These are phyloP conservation scores for Globisporangium abappressorium DNA, from an alignment of 352 stramenopile species.

Conservation along the genomic window DNA sequence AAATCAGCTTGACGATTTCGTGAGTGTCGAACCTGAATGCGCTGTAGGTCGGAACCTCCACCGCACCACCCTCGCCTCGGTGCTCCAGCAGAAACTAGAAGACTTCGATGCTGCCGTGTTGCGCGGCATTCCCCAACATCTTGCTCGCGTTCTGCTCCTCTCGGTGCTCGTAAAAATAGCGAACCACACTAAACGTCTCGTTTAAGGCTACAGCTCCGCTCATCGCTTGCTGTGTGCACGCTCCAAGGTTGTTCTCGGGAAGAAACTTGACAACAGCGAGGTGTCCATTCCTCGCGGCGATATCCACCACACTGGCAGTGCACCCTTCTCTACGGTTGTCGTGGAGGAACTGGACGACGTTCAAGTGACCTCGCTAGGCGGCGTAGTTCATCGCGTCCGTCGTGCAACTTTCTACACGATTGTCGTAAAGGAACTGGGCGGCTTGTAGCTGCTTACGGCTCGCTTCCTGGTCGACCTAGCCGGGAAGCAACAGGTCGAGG, in stretches of 20 bases:
- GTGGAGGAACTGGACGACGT: not conserved
- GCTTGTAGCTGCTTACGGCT: too few species aligned
- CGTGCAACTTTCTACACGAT: too few species aligned
- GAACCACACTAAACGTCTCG: not conserved
- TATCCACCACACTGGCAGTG: not conserved
- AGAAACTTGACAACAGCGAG: not conserved
- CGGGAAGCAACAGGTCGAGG: too few species aligned
- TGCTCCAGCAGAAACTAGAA: not conserved
- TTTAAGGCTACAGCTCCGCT: not conserved
- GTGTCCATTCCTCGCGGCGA: not conserved
- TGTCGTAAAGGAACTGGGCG: too few species aligned
- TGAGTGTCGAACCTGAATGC: not conserved
- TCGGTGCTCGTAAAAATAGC: not conserved
- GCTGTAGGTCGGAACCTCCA: not conserved
- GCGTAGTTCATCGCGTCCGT: too few species aligned
- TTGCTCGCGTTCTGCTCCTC: not conserved
- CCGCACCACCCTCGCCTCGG: not conserved
- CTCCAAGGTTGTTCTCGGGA: not conserved
- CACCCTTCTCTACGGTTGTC: not conserved
- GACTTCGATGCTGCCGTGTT: not conserved
- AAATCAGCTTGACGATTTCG: not conserved
- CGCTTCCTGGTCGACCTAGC: too few species aligned
- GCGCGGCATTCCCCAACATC: not conserved
- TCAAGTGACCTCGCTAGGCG: too few species aligned
- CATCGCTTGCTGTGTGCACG: not conserved